Base-by-base conservation (phyloP, 805 yeast species). In the Tetrapisispora nanseiensis region DNA sequence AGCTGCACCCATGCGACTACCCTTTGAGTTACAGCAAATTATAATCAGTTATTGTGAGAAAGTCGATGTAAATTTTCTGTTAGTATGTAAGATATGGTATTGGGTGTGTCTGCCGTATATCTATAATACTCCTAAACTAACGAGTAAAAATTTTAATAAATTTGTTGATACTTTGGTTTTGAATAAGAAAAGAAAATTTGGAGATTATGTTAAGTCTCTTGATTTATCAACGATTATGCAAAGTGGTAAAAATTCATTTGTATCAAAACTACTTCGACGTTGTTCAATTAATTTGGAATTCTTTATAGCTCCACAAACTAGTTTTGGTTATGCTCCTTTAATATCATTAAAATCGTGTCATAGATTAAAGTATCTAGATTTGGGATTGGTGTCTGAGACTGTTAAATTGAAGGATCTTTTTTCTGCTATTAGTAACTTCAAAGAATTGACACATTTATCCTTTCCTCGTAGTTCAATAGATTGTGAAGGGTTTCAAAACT, bases 241-340 rank as follows among this genome's bases (percentile, higher is more conserved):
- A 61, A 73, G 86, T 29, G 97, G 97, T 11, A 87, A 85, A 59
- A 92, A 87, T 62, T 90, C 97, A 5, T 82, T 71, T 59, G 86
- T 90, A 11, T 86, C 97, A 0, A 81, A 84, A 49, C 59, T 92
- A 6, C 66, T 92, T 42, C 75, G 95, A 53, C 70, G 95, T 32
- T 84, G 95, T 42, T 74, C 87, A 8, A 59, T 70, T 16, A 72
- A 70, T 30, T 65, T 92, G 38, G 74, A 78, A 48, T 66, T 70
- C 10, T 87, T 92, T 52, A 74, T 83, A 7, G 96, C 97, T 0
- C 95, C 97, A 3, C 97, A 90, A 57, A 81, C 97, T 26, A 82
- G 94, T 65, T 90, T 92, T 67, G 98, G 98, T 0, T 73, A 79
- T 39, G 83, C 95, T 2, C 97, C 97, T 1, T 65, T 90, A 50